Evolutionary conservation across 495 filamentous ascomycete genomes (phyloP), one percentile per base, ranked within the genome.

Genomic region (Hyaloscypha hepaticicola): DNA sequence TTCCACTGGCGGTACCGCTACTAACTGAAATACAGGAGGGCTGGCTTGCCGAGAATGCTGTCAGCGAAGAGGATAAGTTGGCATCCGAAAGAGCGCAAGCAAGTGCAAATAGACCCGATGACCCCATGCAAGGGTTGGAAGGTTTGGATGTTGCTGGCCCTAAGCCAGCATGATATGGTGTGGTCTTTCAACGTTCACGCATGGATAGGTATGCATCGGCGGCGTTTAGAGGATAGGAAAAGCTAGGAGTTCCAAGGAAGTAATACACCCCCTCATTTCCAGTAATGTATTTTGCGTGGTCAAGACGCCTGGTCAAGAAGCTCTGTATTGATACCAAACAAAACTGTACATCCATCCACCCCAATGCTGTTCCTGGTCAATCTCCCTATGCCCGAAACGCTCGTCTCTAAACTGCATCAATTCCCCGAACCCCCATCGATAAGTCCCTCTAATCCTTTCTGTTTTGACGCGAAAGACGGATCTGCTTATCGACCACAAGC

Each of bases 121-220:
- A 98, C 77, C 92, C 95, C 8, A 98, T 97, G 95, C 90, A 96
- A 76, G 93, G 93, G 24, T 82, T 98, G 9, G 93, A 97, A 74
- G 91, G 92, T 48, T 80, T 96, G 57, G 95, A 97, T 76, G 90
- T 96, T 70, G 95, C 95, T 55, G 95, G 95, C 31, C 95, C 95
- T 21, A 92, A 91, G 73, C 89, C 86, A 33, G 88, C 87, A 72
- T 93, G 77, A 87, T 49, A 12, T 16, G 33, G 27, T 51, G 16
- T 31, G 38, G 34, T 31, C n/a, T 12, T 57, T 27, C 27, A 25
- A 50, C 12, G 27, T 58, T 41, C 11, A 55, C 24, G 49, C 21
- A 28, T 55, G 6, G 22, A n/a, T n/a, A n/a, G 16, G 26, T 62
- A 58, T 64, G 52, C 61, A 67, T 66, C 62, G 33, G 5, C 57